These are phyloP conservation scores for Dendrobium chrysotoxum DNA, from an alignment of 106 monocot species.

Conservation along the genomic window DNA sequence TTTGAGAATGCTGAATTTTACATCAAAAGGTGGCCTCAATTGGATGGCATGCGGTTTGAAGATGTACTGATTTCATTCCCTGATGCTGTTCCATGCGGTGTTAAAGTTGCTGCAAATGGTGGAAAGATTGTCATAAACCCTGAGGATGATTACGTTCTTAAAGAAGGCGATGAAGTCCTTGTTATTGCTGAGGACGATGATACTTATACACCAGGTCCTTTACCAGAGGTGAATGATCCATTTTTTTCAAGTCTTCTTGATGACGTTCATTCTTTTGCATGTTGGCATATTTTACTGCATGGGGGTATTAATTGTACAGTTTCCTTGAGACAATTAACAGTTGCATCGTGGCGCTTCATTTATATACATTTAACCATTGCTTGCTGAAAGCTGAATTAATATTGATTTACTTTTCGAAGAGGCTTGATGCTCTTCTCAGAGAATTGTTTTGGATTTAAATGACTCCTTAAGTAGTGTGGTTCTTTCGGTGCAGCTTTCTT, in stretches of 20 bases:
- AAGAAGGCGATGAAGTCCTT: constrained; percentile 90
- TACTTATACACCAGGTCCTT: constrained; percentile 65
- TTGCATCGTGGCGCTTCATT: not conserved
- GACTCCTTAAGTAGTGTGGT: not conserved
- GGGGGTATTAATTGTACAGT: not conserved
- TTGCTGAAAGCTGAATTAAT: not conserved
- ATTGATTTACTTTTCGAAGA: not conserved
- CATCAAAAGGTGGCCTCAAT: constrained; percentile 84
- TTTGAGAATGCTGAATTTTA: constrained; percentile 99
- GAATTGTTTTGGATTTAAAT: constrained; percentile 1
- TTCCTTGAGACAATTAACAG: not conserved
- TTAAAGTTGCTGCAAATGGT: constrained; percentile 68
- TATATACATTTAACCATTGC: not conserved
- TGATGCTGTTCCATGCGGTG: constrained; percentile 94
- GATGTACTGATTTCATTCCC: constrained; percentile 80
- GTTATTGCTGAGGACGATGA: constrained; percentile 98
- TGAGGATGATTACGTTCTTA: constrained; percentile 65
- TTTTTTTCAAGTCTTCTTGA: not conserved
- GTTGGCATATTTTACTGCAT: not conserved
- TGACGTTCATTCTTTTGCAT: not conserved
- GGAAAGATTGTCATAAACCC: constrained; percentile 86
- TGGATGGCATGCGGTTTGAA: constrained; percentile 70
- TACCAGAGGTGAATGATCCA: constrained; percentile 42
- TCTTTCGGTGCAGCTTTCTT: not conserved
- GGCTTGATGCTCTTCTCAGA: not conserved